These are phyloP conservation scores for Yamadazyma friedrichii DNA, from an alignment of 1,139 yeast species.

Conservation along the genomic window DNA sequence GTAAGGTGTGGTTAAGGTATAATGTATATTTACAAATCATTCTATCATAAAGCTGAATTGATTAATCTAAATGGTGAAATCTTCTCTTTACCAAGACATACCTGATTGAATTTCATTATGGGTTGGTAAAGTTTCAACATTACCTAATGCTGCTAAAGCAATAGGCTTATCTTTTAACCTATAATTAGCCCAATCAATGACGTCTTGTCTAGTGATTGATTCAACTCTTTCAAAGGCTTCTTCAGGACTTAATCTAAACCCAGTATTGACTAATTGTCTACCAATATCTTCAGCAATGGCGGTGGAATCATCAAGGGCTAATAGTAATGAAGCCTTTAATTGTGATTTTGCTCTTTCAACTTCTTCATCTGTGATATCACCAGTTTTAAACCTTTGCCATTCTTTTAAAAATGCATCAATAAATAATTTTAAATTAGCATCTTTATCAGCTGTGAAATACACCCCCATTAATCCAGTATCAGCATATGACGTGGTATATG, in stretches of 20 bases:
- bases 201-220: conserved; percentile 73
- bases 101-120: conserved; percentile 49
- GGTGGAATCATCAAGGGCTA: conserved; percentile 91
- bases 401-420: conserved; percentile 78
- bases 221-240: conserved; percentile 87
- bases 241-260: conserved; percentile 85
- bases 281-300: conserved; percentile 98
- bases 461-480: conserved; percentile 99
- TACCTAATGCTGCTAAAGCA: conserved; percentile 89
- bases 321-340: conserved; percentile 83
- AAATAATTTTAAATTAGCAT: conserved; percentile 61
- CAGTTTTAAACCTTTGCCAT: conserved; percentile 82
- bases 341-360: conserved; percentile 94
- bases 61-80: neutral
- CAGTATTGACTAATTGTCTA: conserved; percentile 93
- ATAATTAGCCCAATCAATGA: conserved; percentile 85
- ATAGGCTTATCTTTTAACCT: conserved; percentile 76
- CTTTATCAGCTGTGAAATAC: conserved; percentile 80
- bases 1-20: conserved; percentile 1
- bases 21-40: conserved; percentile 4
- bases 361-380: conserved; percentile 77
- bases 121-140: conserved; percentile 62
- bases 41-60: neutral
- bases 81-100: conserved; percentile 24
- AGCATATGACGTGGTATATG: conserved; percentile 94